Evolutionary conservation across 352 stramenopile genomes (phyloP), one percentile per base, ranked within the genome.

Genomic region (Halophytophthora polymorphica): DNA sequence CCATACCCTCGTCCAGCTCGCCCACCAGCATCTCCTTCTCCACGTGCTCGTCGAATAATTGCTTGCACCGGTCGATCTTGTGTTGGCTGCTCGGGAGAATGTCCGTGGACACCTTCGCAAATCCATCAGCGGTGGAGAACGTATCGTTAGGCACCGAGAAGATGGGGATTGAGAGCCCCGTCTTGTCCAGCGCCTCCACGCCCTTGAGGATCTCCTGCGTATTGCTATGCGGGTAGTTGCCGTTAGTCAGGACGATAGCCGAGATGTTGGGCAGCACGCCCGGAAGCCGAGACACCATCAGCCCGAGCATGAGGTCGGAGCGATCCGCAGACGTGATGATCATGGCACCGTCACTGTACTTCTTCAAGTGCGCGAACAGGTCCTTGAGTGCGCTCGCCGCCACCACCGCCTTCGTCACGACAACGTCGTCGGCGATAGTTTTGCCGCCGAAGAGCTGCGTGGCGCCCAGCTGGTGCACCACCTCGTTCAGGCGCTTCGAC

Each of bases 251-350:
- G 33, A 91, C 64, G 39, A 91, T 88, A 10, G 68, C 81, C 11
- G 81, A 71, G 6, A 91, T 68, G 34, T 78, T 83, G 3, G 81
- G 81, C 10, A 91, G 50, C 18, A 88, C 73, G 3, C 78, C 78
- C 3, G 81, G 78, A 22, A 91, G 69, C 17, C 77, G 76, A 14
- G 77, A 89, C 3, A 61, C 81, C 45, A 91, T 68, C 1, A 91
- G 53, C 12, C 81, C 81, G 2, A 91, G 56, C 59, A 91, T 69
- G 11, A 91, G 62, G 50, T 91, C 81, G 11, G 73, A 86, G 17
- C 81, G 77, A 35, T 91, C 81, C 0, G 76, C 77, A 12, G 81
- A 91, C 1, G 80, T 85, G 56, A 91, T 89, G n/a, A 91, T 69
- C 0, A 91, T 50, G 5, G 84, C 53, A 6, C 81, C 81, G 50